Conservation (phyloP, 306 rosid genomes). For the Aeschynomene evenia region DNA sequence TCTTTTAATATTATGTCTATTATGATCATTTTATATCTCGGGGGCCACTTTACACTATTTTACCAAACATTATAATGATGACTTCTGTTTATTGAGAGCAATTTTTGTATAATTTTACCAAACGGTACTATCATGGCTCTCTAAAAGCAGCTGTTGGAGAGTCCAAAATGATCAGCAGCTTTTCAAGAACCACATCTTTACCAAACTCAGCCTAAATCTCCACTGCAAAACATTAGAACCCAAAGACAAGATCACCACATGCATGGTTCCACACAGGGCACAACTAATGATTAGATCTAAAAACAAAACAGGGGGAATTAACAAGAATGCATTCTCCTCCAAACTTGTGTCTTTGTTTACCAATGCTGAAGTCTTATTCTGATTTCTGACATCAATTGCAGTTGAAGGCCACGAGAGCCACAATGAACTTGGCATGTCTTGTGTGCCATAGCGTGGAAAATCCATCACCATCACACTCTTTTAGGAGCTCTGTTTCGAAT, state of each 20-base stretch:
- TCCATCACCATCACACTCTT: slow-evolving; percentile 85
- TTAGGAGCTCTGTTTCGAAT: slow-evolving; percentile 77
- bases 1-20: too few relatives aligned
- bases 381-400: slow-evolving; percentile 31
- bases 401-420: slow-evolving; percentile 35
- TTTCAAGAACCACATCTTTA: too few relatives aligned
- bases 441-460: slow-evolving; percentile 83
- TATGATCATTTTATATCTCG: too few relatives aligned
- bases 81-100: too few relatives aligned
- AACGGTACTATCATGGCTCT: too few relatives aligned
- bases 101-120: too few relatives aligned
- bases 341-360: neutral
- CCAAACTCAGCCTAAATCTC: too few relatives aligned
- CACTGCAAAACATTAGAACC: neutral
- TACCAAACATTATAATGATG: too few relatives aligned
- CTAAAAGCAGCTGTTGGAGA: too few relatives aligned
- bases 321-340: too few relatives aligned
- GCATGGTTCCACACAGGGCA: neutral
- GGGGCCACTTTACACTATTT: too few relatives aligned
- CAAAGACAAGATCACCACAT: slow-evolving; percentile 8
- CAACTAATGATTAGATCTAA: neutral
- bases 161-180: too few relatives aligned
- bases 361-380: neutral
- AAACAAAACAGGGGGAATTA: neutral
- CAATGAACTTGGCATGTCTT: slow-evolving; percentile 82